phyloP scores from a whole-genome alignment of 768 basidiomycete genomes.

The Stropharia rugosoannulata region DNA sequence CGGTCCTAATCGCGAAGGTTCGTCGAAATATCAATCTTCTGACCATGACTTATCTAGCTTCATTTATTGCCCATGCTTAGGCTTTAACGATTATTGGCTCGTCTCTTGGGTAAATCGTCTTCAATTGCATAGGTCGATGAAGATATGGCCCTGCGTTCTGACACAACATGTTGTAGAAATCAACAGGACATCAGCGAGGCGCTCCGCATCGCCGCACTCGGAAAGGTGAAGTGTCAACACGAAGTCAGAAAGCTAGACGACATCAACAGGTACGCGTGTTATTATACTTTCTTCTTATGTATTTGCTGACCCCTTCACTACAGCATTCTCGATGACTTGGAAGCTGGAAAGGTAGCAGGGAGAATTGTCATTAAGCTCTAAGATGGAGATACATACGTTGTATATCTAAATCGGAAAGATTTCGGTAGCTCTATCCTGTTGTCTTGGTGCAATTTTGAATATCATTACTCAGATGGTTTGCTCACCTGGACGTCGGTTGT shows the following conservation, averaged over 20 bases:
- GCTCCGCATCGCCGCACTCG: slow-evolving; percentile 64
- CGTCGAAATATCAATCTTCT: background rate
- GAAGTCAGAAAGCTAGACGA: slow-evolving; percentile 44
- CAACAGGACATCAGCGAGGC: slow-evolving; percentile 82
- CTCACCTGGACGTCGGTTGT: no score
- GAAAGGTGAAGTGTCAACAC: slow-evolving; percentile 64
- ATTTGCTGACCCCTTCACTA: slow-evolving; percentile 2
- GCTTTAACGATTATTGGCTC: slow-evolving; percentile 38
- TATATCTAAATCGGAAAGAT: background rate
- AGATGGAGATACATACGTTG: background rate
- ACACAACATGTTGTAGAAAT: slow-evolving; percentile 39
- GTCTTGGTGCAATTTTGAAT: no score
- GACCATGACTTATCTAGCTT: background rate
- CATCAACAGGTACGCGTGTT: slow-evolving; percentile 39
- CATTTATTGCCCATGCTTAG: slow-evolving; percentile 6
- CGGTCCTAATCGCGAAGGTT: slow-evolving; percentile 34
- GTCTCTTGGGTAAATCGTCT: slow-evolving; percentile 31
- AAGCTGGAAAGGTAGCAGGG: slow-evolving; percentile 29
- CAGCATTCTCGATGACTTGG: slow-evolving; percentile 28
- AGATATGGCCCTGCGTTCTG: background rate
- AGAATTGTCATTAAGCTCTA: slow-evolving; percentile 29
- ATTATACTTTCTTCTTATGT: background rate
- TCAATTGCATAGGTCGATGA: background rate
- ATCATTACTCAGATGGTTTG: no score
- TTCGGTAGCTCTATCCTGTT: no score